Conservation (phyloP, 1,139 yeast genomes). For the Magnusiomyces ingens region DNA sequence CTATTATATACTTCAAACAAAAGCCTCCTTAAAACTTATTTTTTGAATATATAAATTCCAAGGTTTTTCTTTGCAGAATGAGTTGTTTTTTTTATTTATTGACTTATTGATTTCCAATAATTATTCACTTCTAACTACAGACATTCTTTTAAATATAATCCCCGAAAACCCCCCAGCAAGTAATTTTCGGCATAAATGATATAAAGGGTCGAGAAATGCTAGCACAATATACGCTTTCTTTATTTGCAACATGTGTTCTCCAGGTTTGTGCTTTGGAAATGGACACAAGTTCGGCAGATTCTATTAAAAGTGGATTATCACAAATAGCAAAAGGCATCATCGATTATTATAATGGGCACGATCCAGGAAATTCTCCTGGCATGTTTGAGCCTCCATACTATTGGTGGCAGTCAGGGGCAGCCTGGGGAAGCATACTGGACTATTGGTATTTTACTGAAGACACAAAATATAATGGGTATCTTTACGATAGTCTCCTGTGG, state of each 20-base stretch:
- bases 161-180: neutral
- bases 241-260: neutral
- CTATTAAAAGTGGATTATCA: constrained; percentile 47
- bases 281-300: constrained; percentile 22
- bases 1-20: neutral
- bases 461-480: constrained; percentile 53
- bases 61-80: no score
- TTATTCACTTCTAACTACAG: neutral
- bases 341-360: constrained; percentile 78
- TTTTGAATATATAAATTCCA: neutral
- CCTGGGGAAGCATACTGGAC: constrained; percentile 83
- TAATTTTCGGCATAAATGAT: neutral
- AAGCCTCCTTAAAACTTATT: neutral
- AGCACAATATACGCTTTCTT: neutral
- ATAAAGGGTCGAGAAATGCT: neutral
- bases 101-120: neutral
- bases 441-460: constrained; percentile 67
- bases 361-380: constrained; percentile 47
- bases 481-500: constrained; percentile 57
- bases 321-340: constrained; percentile 64
- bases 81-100: neutral
- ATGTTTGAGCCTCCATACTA: constrained; percentile 82
- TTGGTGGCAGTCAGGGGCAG: constrained; percentile 99
- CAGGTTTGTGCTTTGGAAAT: constrained; percentile 9
- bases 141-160: neutral